Base-by-base conservation (phyloP, 768 basidiomycete genomes). In the Xanthoconium purpureum region DNA sequence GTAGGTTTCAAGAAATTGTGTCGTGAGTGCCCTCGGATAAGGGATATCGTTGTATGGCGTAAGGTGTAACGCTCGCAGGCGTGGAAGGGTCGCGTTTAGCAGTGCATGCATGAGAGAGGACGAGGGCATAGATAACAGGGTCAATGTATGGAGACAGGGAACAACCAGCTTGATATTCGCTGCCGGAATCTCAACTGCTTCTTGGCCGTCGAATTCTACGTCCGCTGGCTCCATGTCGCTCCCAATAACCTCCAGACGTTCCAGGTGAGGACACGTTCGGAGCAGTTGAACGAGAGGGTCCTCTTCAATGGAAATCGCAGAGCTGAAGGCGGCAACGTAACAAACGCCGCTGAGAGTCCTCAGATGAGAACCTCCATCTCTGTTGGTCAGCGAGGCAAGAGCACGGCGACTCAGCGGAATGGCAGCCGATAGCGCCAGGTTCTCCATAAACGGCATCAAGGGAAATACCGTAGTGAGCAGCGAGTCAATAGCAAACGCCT, bases 1-100 rank as follows among this genome's bases (percentile, higher is more conserved):
- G 61, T 91, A 89, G 4, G 71, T 69, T 2, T 74, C 64, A 32
- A 91, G 83, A 60, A 92, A 82, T 42, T 70, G 73, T 1, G 85
- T 80, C 13, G 80, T 75, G 35, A 85, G 77, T 6, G 88, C 80
- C 24, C 73, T 68, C 14, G 87, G 82, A 58, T 77, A 84, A 30
- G 80, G 80, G 14, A 86, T 63, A 61, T 89, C 88, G 53, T 88
- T 80, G 63, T 87, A 89, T 2, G 89, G 89, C 1, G 89, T 90
- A 37, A 92, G 66, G 14, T 80, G 85, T 18, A 93, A 74, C 60
- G 84, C 84, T 35, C 68, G 76, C 40, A 94, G 74, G 4, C 77
- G 71, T 5, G 88, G 90, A 14, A 94, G 80, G 0, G 82, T 68
- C 0, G 87, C 79, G 38, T 74, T 67, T 17, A 89, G 71, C 29